phyloP scores from a whole-genome alignment of 768 basidiomycete genomes.

The Phanerodontia chrysosporium region DNA sequence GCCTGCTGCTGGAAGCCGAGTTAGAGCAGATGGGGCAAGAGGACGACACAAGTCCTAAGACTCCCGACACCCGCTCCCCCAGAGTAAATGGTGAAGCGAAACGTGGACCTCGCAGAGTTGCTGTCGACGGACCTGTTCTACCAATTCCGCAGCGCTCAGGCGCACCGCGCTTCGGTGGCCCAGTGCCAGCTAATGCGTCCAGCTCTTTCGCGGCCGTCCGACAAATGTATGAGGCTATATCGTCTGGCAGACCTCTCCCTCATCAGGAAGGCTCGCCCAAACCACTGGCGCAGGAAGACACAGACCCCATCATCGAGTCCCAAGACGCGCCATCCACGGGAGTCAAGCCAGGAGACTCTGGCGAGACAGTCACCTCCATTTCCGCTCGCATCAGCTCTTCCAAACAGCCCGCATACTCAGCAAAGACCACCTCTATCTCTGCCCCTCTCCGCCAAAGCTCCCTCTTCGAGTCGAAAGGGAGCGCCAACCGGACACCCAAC shows the following conservation, averaged over 20 bases:
- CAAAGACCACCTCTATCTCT: neutral
- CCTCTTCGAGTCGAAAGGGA: conserved; percentile 40
- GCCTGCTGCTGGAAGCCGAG: conserved; percentile 56
- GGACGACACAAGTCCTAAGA: neutral
- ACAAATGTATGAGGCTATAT: conserved; percentile 11
- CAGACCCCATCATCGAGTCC: conserved; percentile 3
- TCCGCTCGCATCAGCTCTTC: neutral
- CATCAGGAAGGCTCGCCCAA: neutral
- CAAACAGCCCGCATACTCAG: neutral
- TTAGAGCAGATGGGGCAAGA: conserved; percentile 33
- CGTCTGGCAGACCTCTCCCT: conserved; percentile 1
- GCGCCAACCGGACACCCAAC: conserved; percentile 52
- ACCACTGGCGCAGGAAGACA: neutral
- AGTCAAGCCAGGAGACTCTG: neutral
- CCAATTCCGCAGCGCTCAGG: conserved; percentile 29
- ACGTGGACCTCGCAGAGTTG: neutral
- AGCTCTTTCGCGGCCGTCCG: conserved; percentile 6
- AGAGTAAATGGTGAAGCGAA: conserved; percentile 12
- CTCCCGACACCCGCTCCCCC: neutral
- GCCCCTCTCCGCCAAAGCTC: conserved; percentile 10
- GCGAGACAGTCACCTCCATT: neutral
- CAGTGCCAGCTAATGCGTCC: conserved; percentile 14
- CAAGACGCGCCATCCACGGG: neutral
- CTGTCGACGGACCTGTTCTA: conserved; percentile 15
- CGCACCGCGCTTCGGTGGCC: conserved; percentile 35